Evolutionary conservation across 2,329 filamentous ascomycete genomes (phyloP).

Genomic region (Exophiala viscosa): DNA sequence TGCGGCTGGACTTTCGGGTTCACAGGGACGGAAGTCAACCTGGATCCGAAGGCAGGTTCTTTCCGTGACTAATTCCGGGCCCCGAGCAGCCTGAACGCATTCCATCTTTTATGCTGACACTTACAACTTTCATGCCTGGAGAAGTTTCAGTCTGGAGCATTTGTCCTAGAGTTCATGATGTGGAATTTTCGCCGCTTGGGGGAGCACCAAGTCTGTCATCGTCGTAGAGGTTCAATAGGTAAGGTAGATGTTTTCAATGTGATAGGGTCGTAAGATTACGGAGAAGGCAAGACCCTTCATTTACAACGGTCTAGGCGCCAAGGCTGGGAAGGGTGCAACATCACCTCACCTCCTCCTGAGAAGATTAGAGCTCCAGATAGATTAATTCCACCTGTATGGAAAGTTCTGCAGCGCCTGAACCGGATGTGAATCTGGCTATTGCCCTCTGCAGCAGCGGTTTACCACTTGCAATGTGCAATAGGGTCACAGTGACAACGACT

Average conservation of each 20-base stretch:
- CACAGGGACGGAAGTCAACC: not conserved
- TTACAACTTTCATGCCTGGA: not conserved
- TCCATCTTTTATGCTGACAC: not conserved
- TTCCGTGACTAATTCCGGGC: not conserved
- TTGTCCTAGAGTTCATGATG: not conserved
- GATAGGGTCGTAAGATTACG: not conserved
- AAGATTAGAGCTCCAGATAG: too few species aligned
- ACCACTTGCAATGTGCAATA: too few species aligned
- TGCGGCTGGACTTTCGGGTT: not conserved
- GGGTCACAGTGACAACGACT: too few species aligned
- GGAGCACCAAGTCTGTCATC: not conserved
- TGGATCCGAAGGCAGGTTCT: not conserved
- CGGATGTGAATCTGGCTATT: too few species aligned
- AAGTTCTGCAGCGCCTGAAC: too few species aligned
- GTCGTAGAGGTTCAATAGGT: not conserved
- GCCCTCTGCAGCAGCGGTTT: too few species aligned
- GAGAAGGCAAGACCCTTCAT: not conserved
- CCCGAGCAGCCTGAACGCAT: not conserved
- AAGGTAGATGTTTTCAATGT: not conserved
- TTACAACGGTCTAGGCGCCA: not conserved
- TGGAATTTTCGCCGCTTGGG: not conserved
- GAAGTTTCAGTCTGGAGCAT: not conserved
- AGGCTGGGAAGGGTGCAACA: not conserved
- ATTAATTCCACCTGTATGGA: too few species aligned
- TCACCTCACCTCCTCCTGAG: too few species aligned